Evolutionary conservation across 345 rosid species (phyloP).

Genomic region (Microthlaspi erraticum): DNA sequence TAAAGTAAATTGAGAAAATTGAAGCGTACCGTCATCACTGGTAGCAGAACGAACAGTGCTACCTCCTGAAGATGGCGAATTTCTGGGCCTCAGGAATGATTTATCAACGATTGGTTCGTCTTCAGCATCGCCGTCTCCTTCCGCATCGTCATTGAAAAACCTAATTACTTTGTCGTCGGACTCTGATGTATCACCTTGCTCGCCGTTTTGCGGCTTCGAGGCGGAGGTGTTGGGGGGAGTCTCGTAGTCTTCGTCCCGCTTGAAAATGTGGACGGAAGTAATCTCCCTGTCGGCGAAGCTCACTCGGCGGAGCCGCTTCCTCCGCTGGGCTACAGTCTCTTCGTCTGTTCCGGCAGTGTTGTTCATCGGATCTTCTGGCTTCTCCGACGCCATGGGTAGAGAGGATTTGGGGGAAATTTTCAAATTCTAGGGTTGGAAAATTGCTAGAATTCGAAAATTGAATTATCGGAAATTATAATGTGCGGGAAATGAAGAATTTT

Average conservation of each 20-base stretch:
- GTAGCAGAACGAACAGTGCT: conserved; percentile 72
- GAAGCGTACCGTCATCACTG: conserved; percentile 64
- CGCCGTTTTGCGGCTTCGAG: conserved; percentile 37
- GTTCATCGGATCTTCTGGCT: conserved; percentile 52
- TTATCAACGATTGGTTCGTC: conserved; percentile 43
- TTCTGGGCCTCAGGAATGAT: conserved; percentile 62
- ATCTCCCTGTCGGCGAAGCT: conserved; percentile 97
- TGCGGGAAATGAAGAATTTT: conserved; percentile 40
- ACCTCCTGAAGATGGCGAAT: conserved; percentile 87
- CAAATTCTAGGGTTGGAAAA: conserved; percentile 48
- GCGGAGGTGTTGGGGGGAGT: conserved; percentile 59
- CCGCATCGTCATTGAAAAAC: conserved; percentile 65
- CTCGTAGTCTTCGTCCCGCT: conserved; percentile 89
- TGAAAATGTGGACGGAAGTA: conserved; percentile 87
- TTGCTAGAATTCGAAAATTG: conserved; percentile 41
- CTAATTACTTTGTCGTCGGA: conserved; percentile 47
- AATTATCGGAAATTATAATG: conserved; percentile 16
- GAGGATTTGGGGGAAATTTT: conserved; percentile 30
- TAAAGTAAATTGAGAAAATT: background rate
- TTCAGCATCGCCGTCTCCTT: conserved; percentile 49
- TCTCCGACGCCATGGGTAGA: conserved; percentile 54
- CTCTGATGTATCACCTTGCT: conserved; percentile 36
- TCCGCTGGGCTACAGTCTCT: conserved; percentile 64
- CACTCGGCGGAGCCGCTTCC: conserved; percentile 85
- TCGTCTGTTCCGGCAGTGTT: conserved; percentile 68